These are phyloP conservation scores for Lumnitzera littorea DNA, from an alignment of 345 rosid species.

Conservation along the genomic window DNA sequence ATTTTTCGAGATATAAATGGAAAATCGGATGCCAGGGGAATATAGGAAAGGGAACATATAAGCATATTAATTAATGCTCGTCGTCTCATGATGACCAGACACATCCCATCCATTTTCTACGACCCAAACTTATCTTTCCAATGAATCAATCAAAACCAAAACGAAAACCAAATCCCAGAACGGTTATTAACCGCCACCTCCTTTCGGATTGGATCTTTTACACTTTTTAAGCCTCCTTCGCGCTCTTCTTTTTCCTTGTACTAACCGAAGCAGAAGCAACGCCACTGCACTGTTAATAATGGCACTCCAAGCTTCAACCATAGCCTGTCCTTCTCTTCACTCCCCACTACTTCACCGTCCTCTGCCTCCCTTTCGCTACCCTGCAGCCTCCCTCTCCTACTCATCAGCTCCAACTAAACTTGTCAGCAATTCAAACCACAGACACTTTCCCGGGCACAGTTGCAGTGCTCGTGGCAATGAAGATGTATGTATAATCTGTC, in stretches of 20 bases:
- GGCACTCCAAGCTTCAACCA: conserved; percentile 19
- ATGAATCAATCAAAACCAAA: background rate
- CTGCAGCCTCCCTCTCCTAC: conserved; percentile 9
- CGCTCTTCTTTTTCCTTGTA: background rate
- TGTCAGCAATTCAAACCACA: conserved; percentile 11
- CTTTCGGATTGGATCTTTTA: background rate
- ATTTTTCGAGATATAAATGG: no score
- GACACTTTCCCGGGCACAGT: conserved; percentile 26
- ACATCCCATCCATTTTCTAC: conserved; percentile 18
- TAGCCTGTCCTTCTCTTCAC: conserved; percentile 5
- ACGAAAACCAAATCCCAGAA: background rate
- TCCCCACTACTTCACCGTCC: conserved; percentile 14
- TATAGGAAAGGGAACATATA: no score
- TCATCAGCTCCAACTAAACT: conserved; percentile 4
- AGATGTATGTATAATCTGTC: conserved; percentile 1
- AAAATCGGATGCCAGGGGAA: no score
- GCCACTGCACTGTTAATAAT: conserved; percentile 27
- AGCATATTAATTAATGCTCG: background rate
- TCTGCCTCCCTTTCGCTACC: conserved; percentile 8
- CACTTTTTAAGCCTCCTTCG: background rate
- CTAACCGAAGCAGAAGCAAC: conserved; percentile 10
- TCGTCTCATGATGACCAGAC: conserved; percentile 26
- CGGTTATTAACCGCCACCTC: background rate
- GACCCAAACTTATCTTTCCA: no score
- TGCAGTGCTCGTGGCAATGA: conserved; percentile 44